Evolutionary conservation across 495 filamentous ascomycete genomes (phyloP).

Genomic region (Aspergillus bridgeri): DNA sequence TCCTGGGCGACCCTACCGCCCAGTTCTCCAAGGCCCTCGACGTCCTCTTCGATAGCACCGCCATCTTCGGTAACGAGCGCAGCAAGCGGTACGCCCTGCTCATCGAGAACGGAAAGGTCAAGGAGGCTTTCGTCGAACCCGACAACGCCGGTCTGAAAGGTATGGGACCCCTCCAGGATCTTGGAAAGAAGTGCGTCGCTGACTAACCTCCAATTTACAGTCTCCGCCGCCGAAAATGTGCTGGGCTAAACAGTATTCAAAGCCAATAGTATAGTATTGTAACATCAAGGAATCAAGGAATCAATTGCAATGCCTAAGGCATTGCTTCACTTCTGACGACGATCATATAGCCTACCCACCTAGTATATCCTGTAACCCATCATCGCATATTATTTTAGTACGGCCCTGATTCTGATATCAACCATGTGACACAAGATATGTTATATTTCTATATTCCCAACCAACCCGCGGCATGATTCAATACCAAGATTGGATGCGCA

Average conservation of each 20-base stretch:
- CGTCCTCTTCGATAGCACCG: constrained; percentile 72
- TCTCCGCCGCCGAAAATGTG: constrained; percentile 71
- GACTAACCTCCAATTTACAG: constrained; percentile 28
- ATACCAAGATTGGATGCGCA: constrained; percentile 5
- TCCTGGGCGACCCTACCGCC: constrained; percentile 83
- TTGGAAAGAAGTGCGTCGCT: not conserved
- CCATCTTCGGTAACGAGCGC: constrained; percentile 81
- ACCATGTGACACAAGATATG: constrained; percentile 9
- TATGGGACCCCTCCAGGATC: constrained; percentile 34
- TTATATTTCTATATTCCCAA: constrained; percentile 13
- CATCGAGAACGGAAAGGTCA: constrained; percentile 74
- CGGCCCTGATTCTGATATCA: too few species aligned
- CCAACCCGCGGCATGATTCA: not conserved
- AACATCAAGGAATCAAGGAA: not conserved
- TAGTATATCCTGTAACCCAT: not conserved
- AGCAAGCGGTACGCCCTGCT: constrained; percentile 87
- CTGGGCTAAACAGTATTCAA: constrained; percentile 44
- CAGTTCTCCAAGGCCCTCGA: constrained; percentile 83
- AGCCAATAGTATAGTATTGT: not conserved
- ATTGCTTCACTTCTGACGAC: too few species aligned
- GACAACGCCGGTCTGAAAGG: constrained; percentile 89
- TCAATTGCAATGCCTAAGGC: too few species aligned
- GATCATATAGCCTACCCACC: too few species aligned
- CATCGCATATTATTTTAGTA: too few species aligned
- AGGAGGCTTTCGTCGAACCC: constrained; percentile 75